Conservation (phyloP, 1,284 basidiomycete species). For the Phellopilus nigrolimitatus region DNA sequence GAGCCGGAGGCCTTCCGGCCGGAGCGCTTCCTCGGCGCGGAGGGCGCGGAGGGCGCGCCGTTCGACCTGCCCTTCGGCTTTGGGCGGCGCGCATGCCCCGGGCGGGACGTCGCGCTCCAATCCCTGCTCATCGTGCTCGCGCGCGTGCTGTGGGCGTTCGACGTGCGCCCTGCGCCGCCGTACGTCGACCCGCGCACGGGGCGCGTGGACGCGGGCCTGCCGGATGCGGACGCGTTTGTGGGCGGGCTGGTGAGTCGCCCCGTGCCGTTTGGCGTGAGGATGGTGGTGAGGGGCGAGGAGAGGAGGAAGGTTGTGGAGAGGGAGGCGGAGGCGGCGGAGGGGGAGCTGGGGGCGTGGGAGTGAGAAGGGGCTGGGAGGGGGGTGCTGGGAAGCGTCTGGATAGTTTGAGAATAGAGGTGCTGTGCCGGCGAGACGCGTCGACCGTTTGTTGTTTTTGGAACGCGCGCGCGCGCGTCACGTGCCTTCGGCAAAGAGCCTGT, state of each 20-base stretch:
- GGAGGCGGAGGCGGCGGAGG: slow-evolving; percentile 2
- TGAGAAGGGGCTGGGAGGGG: too few relatives aligned
- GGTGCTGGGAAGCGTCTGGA: too few relatives aligned
- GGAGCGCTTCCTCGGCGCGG: slow-evolving; percentile 12
- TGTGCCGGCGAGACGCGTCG: too few relatives aligned
- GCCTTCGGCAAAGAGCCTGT: too few relatives aligned
- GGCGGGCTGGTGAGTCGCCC: slow-evolving; percentile 9
- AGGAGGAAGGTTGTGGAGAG: slow-evolving; percentile 2
- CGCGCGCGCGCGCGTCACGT: too few relatives aligned
- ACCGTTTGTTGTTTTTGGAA: too few relatives aligned
- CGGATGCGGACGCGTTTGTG: slow-evolving; percentile 7
- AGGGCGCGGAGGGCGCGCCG: slow-evolving; percentile 14
- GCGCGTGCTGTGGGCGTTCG: slow-evolving; percentile 12
- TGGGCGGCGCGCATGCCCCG: slow-evolving; percentile 22
- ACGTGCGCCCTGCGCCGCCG: slow-evolving; percentile 1
- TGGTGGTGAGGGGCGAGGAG: not conserved
- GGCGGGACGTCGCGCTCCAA: slow-evolving; percentile 17
- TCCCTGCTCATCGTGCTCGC: slow-evolving; percentile 19
- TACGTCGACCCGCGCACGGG: slow-evolving; percentile 1
- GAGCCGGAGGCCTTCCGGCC: slow-evolving; percentile 24
- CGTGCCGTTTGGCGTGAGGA: not conserved
- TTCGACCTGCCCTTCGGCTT: slow-evolving; percentile 22
- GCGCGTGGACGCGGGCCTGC: not conserved
- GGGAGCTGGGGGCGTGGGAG: slow-evolving; percentile 8
- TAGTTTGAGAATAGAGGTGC: too few relatives aligned